phyloP scores from a whole-genome alignment of 2,329 filamentous ascomycete species.

The Anisogramma anomala region DNA sequence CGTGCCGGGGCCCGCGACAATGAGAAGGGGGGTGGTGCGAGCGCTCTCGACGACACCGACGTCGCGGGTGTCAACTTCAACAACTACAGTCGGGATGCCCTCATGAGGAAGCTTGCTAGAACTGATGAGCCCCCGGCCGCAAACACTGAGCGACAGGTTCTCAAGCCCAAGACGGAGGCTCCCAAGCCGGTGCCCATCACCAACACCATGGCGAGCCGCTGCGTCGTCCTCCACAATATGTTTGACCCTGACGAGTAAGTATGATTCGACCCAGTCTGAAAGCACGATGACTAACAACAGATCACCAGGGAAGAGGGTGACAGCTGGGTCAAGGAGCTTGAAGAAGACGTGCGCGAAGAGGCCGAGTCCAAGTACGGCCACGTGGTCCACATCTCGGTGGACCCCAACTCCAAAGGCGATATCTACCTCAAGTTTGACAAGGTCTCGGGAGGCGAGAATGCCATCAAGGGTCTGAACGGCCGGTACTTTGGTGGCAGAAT shows the following conservation, averaged over 20 bases:
- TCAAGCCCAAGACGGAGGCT: conserved; percentile 67
- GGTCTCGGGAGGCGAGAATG: conserved; percentile 89
- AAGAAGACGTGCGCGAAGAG: conserved; percentile 85
- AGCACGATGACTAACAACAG: conserved; percentile 25
- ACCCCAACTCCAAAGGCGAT: conserved; percentile 87
- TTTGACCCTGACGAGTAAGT: conserved; percentile 87
- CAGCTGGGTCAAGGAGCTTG: conserved; percentile 81
- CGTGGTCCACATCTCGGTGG: conserved; percentile 92
- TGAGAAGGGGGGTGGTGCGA: conserved; percentile 83
- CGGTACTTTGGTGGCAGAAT: conserved; percentile 87
- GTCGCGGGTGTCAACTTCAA: conserved; percentile 98
- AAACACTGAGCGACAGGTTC: conserved; percentile 58
- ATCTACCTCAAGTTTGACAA: conserved; percentile 98
- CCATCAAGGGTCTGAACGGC: conserved; percentile 94
- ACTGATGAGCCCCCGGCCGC: conserved; percentile 68
- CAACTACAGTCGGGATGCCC: conserved; percentile 94
- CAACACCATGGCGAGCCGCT: conserved; percentile 85
- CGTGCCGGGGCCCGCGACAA: conserved; percentile 79
- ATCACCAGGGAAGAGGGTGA: conserved; percentile 69
- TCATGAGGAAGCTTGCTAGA: conserved; percentile 97
- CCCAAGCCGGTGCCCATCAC: conserved; percentile 66
- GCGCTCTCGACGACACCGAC: conserved; percentile 92
- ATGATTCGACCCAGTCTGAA: not conserved
- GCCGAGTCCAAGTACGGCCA: conserved; percentile 93
- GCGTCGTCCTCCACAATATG: conserved; percentile 90